Conservation (phyloP, 345 rosid species). For the Populus tremula region DNA sequence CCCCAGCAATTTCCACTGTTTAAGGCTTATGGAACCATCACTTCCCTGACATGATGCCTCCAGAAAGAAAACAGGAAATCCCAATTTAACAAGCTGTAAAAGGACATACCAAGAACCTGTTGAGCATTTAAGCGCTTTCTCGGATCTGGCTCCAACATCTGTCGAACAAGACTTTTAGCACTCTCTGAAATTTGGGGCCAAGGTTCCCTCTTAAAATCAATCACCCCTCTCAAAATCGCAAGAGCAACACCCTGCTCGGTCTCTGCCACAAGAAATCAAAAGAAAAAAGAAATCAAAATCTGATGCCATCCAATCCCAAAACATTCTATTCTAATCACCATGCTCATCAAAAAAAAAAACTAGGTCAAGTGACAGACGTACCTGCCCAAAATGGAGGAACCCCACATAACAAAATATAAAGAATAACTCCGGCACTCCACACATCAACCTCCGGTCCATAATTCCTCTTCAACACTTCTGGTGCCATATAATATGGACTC, state of each 20-base stretch:
- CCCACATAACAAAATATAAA: constrained; percentile 80
- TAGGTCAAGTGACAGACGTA: constrained; percentile 18
- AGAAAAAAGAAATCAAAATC: not conserved
- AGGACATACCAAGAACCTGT: constrained; percentile 77
- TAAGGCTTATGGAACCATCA: not conserved
- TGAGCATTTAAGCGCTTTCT: constrained; percentile 73
- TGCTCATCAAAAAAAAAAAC: constrained; percentile 1
- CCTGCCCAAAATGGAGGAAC: constrained; percentile 98
- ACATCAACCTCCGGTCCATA: constrained; percentile 91
- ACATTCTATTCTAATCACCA: not conserved
- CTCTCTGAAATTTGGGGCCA: constrained; percentile 93
- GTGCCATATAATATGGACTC: constrained; percentile 97
- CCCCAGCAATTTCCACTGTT: not conserved
- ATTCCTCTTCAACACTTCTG: constrained; percentile 80
- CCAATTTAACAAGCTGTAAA: constrained; percentile 2
- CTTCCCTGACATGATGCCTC: not conserved
- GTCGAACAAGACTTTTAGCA: constrained; percentile 82
- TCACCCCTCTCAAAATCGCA: constrained; percentile 76
- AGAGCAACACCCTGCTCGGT: constrained; percentile 97
- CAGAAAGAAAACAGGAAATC: not conserved
- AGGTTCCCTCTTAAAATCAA: constrained; percentile 89
- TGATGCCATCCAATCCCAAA: not conserved
- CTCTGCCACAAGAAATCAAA: constrained; percentile 45
- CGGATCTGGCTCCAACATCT: constrained; percentile 87
- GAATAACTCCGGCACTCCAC: constrained; percentile 94